Base-by-base conservation (phyloP, 139 green algal species). In the Coccomyxa sp. region DNA sequence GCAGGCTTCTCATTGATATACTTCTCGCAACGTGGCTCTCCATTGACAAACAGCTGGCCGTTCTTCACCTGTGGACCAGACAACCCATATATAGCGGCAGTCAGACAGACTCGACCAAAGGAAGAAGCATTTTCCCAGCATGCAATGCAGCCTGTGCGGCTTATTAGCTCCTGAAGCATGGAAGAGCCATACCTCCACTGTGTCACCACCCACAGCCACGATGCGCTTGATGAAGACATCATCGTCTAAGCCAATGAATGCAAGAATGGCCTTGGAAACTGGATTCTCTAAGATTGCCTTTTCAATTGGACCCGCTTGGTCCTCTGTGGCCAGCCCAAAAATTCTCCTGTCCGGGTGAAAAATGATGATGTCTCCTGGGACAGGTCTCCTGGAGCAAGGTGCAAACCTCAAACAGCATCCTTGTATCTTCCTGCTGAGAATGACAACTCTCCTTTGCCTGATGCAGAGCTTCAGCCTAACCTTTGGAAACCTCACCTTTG, bases 161-260 rank as follows among this genome's bases (percentile, higher is more conserved):
- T 71, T 14, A 16, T 68, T 21, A 71, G 63, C 7, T 71, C 18
- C 63, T 4, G 18, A 9, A 25, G 4, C 10, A 28, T 4, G 63
- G 63, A 11, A 25, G 21, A 76, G 82, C 81, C 76, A 9, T 79
- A 98, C 96, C 94, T 98, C 94, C 45, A 98, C 89, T 23, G 82
- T 91, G 85, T 98, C 95, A 1, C 95, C 95, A 71, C 86, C 96
- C 38, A 94, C 88, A 3, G 95, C 97, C 60, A 99, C 95, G 0
- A 99, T 89, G 10, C 97, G 89, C 91, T 99, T 99, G 88, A 99
- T 98, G 89, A 99, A 99, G 23, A 99, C 95, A 84, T 97, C 94
- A 28, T 87, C 77, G 15, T 92, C 91, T 58, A 96, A 92, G 74
- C 63, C 63, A 71, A 25, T 25, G 21, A 71, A 71, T 28, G 63